Base-by-base conservation (phyloP, 257 asterid genomes). In the Orobanche coerulescens region DNA sequence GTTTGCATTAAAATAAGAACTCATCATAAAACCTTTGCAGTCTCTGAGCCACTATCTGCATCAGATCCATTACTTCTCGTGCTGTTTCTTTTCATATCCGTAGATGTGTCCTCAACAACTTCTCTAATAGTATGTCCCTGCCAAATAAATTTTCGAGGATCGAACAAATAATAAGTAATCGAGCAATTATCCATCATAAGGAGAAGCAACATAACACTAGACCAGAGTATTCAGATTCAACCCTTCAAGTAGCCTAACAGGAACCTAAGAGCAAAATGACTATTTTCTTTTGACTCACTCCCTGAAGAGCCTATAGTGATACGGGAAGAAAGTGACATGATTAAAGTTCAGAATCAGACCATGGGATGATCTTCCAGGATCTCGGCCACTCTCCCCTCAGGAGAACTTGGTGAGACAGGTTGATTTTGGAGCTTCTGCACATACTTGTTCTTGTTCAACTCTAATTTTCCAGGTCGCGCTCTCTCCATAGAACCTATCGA, bases 61-160 rank as follows among this genome's bases (percentile, higher is more conserved):
- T 14, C 69, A 54, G 75, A 55, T 50, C 55, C 78, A 43, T 70
- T 73, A 46, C 62, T 70, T 58, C 42, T 74, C 53, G 43, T 46
- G 55, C 18, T 57, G 58, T 66, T 73, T 58, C 46, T 69, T 69
- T 78, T 76, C 43, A 64, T 54, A 60, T 68, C 82, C 76, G 33
- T 26, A 37, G 78, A 65, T 64, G 72, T 37, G 48, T 64, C 71
- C 9, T 47, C 73, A 47, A 72, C 68, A 73, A 71, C 68, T 67
- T 76, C 81, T 72, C 75, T 63, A 40, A 54, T 51, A 36, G 42
- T 64, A 68, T 40, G 68, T 33, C 71, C 84, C 97, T 90, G 89
- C 62, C 65, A 78, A 71, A 74, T 67, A 66, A 65, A 71, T 37
- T 30, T 55, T 62, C 48, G 10, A 61, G 67, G 65, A 54, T 63